Percentiles rank a stretch among this genome's conserved stretches.
Evolutionary conservation across 2,329 filamentous ascomycete species (phyloP).

Genomic region (Fusarium coffeatum): DNA sequence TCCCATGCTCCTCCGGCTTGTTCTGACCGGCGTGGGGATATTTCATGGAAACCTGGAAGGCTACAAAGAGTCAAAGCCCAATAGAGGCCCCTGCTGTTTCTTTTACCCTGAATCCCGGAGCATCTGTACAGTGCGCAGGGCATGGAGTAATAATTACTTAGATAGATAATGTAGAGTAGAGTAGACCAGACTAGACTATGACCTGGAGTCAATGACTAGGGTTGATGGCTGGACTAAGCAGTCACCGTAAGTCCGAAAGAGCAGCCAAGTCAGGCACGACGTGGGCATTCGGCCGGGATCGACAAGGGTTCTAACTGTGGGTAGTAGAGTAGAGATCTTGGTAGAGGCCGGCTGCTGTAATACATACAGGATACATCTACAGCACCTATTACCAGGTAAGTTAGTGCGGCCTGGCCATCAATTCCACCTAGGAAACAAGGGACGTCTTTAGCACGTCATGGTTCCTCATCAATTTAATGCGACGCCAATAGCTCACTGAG

Average conservation of each 20-base stretch:
- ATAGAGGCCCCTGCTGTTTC: conserved; percentile 19
- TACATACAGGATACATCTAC: background rate
- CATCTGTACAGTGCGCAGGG: conserved; percentile 25
- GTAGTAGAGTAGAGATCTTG: conserved; percentile 38
- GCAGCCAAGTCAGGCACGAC: conserved; percentile 46
- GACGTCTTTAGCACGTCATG: conserved; percentile 36
- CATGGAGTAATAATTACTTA: background rate
- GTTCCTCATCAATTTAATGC: conserved; percentile 27
- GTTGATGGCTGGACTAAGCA: conserved; percentile 13
- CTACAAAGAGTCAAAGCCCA: background rate
- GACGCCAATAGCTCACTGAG: background rate
- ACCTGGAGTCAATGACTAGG: conserved; percentile 26
- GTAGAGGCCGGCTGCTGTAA: conserved; percentile 1
- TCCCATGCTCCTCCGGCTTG: background rate
- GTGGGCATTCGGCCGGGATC: conserved; percentile 45
- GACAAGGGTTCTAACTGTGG: conserved; percentile 40
- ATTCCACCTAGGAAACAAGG: conserved; percentile 11
- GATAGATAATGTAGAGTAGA: conserved; percentile 1
- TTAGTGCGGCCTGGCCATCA: conserved; percentile 7
- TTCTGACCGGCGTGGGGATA: conserved; percentile 2
- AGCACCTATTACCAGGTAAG: background rate
- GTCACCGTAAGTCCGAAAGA: conserved; percentile 28
- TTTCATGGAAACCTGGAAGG: background rate
- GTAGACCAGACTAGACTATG: background rate
- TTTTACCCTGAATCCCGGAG: conserved; percentile 31